Percentiles rank a stretch among this genome's conserved stretches.
phyloP scores from a whole-genome alignment of 495 filamentous ascomycete species.

The Talaromyces stipitatus region DNA sequence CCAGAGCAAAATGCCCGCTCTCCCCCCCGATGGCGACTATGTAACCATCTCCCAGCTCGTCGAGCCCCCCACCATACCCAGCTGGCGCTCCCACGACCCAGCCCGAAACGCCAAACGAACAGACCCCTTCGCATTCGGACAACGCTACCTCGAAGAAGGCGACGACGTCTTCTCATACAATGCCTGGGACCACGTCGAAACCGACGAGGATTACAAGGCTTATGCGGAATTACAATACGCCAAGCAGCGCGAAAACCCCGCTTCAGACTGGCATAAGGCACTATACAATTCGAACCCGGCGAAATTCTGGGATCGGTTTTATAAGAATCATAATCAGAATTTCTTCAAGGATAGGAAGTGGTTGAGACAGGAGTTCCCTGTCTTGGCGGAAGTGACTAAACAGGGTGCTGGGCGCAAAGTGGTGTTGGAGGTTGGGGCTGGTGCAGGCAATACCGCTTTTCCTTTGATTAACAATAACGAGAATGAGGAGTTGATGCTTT shows the following conservation, averaged over 20 bases:
- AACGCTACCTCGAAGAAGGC: slow-evolving; percentile 68
- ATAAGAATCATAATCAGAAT: slow-evolving; percentile 87
- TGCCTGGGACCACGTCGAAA: slow-evolving; percentile 93
- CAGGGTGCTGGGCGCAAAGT: slow-evolving; percentile 51
- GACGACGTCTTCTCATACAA: slow-evolving; percentile 94
- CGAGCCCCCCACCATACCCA: slow-evolving; percentile 30
- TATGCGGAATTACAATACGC: slow-evolving; percentile 75
- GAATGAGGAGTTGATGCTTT: slow-evolving; percentile 69
- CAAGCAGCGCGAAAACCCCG: slow-evolving; percentile 73
- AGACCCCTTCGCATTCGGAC: slow-evolving; percentile 93
- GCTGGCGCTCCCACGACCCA: slow-evolving; percentile 47
- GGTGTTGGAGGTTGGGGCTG: slow-evolving; percentile 87
- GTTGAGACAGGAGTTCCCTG: slow-evolving; percentile 89
- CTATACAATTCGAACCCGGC: slow-evolving; percentile 85
- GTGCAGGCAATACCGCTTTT: slow-evolving; percentile 93
- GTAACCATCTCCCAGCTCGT: slow-evolving; percentile 34
- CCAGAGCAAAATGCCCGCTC: slow-evolving; percentile 7
- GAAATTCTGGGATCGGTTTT: slow-evolving; percentile 96
- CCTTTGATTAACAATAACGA: slow-evolving; percentile 74
- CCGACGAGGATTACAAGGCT: slow-evolving; percentile 73
- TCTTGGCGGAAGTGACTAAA: slow-evolving; percentile 61
- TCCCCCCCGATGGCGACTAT: slow-evolving; percentile 13
- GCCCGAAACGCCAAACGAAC: slow-evolving; percentile 62
- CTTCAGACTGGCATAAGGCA: slow-evolving; percentile 76
- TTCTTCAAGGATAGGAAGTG: slow-evolving; percentile 99